Evolutionary conservation across 2,329 filamentous ascomycete species (phyloP).

Genomic region (Grosmannia clavigera): DNA sequence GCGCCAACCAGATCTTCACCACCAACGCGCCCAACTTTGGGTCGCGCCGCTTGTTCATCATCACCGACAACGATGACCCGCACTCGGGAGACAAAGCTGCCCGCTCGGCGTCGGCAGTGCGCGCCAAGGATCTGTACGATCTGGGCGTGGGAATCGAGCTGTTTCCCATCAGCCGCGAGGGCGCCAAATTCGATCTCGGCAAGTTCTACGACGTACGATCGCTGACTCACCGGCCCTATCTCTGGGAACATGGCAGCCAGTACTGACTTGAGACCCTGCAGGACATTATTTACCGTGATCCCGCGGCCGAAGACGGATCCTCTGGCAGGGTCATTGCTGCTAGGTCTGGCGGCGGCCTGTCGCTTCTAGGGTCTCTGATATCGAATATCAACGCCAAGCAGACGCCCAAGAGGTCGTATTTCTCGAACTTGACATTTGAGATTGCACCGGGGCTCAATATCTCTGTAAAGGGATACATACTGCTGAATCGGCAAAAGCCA

Average conservation of each 20-base stretch:
- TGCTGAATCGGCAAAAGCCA: slow-evolving; percentile 73
- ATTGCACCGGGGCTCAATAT: slow-evolving; percentile 75
- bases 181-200: slow-evolving; percentile 62
- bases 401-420: slow-evolving; percentile 71
- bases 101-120: slow-evolving; percentile 65
- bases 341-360: slow-evolving; percentile 47
- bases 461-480: slow-evolving; percentile 84
- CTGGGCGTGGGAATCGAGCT: slow-evolving; percentile 83
- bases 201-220: slow-evolving; percentile 78
- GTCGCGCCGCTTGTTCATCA: slow-evolving; percentile 83
- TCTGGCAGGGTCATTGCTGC: slow-evolving; percentile 47
- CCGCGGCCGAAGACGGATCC: slow-evolving; percentile 55
- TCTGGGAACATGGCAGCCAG: not conserved
- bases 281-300: slow-evolving; percentile 83
- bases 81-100: slow-evolving; percentile 60
- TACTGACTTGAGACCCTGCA: slow-evolving; percentile 19
- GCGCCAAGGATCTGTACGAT: slow-evolving; percentile 91
- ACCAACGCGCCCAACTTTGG: slow-evolving; percentile 91
- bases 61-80: slow-evolving; percentile 88
- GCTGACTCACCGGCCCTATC: not conserved
- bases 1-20: slow-evolving; percentile 92
- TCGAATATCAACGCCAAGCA: slow-evolving; percentile 89
- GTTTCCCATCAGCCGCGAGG: slow-evolving; percentile 69
- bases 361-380: slow-evolving; percentile 62
- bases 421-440: slow-evolving; percentile 78